Evolutionary conservation across 2,329 filamentous ascomycete genomes (phyloP), one percentile per base, ranked within the genome.

Genomic region (Trichophyton mentagrophytes): DNA sequence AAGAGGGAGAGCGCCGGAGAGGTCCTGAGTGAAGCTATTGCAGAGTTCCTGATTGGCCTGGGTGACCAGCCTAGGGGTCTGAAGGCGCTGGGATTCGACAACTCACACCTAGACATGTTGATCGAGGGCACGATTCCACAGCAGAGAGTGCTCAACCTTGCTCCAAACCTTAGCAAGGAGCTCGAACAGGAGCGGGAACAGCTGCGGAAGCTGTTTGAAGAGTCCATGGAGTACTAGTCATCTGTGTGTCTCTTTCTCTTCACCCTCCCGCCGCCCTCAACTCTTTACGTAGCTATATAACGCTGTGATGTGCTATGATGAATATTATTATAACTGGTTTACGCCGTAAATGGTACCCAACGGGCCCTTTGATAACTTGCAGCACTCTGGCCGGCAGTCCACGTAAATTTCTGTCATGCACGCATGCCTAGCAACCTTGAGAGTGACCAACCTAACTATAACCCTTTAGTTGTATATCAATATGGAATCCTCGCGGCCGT

Each of bases 101-200:
- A 74, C 15, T 82, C 83, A 44, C 84, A 97, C 76, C 78, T 99
- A 17, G 89, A 95, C 65, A 83, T 79, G 8, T 77, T 99, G 64
- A 90, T 99, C 1, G 92, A 97, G 74, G 95, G 93, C 1, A 99
- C 93, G 0, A 85, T 99, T 64, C 93, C 93, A 3, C 93, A 99
- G 77, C 84, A 85, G 61, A 80, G 93, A 65, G 95, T 99, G 60
- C 73, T 99, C 69, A 93, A 91, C 86, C 76, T 99, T 64, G 93
- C 93, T 33, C 95, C 93, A 0, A 90, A 83, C 27, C 73, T 99
- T 68, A 84, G 82, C 44, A 82, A 80, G 66, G 87, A 90, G 69
- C 72, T 89, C 55, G 79, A 85, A 67, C 77, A 79, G 56, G 88
- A 92, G 73, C 84, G 81, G 71, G 86, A 89, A 61, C 86, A 91